These are phyloP conservation scores for Penicillium digitatum DNA, from an alignment of 2,329 filamentous ascomycete genomes.

Conservation along the genomic window DNA sequence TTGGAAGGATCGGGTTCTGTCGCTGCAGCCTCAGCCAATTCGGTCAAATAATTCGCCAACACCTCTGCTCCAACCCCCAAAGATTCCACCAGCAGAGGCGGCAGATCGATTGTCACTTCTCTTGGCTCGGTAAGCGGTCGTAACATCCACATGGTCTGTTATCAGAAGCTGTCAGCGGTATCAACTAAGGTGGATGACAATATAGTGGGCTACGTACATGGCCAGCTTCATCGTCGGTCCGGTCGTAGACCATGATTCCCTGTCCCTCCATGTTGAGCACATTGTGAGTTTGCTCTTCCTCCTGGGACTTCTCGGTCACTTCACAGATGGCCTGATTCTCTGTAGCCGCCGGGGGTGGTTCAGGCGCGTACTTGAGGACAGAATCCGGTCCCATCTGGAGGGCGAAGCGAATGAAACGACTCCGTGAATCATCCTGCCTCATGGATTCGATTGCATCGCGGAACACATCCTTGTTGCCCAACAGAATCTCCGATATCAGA, in stretches of 20 bases:
- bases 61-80: slow-evolving; percentile 93
- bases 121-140: slow-evolving; percentile 82
- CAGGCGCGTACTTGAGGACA: slow-evolving; percentile 52
- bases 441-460: slow-evolving; percentile 80
- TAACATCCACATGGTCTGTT: slow-evolving; percentile 98
- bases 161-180: slow-evolving; percentile 21
- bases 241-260: slow-evolving; percentile 97
- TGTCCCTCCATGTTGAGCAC: slow-evolving; percentile 84
- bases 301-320: slow-evolving; percentile 33
- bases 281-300: slow-evolving; percentile 43
- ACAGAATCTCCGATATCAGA: slow-evolving; percentile 73
- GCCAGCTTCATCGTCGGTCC: slow-evolving; percentile 76
- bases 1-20: slow-evolving; percentile 69
- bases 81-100: slow-evolving; percentile 82
- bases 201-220: slow-evolving; percentile 60
- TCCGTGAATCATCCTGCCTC: slow-evolving; percentile 87
- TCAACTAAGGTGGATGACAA: slow-evolving; percentile 12
- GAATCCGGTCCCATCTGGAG: slow-evolving; percentile 67
- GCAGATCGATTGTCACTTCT: slow-evolving; percentile 94
- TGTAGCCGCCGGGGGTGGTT: slow-evolving; percentile 26
- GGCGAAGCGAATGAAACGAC: slow-evolving; percentile 80
- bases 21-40: slow-evolving; percentile 75
- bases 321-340: slow-evolving; percentile 12
- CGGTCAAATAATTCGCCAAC: slow-evolving; percentile 86
- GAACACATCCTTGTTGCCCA: slow-evolving; percentile 77